Evolutionary conservation across 768 basidiomycete genomes (phyloP).

Genomic region (Hirschioporus abietinus): DNA sequence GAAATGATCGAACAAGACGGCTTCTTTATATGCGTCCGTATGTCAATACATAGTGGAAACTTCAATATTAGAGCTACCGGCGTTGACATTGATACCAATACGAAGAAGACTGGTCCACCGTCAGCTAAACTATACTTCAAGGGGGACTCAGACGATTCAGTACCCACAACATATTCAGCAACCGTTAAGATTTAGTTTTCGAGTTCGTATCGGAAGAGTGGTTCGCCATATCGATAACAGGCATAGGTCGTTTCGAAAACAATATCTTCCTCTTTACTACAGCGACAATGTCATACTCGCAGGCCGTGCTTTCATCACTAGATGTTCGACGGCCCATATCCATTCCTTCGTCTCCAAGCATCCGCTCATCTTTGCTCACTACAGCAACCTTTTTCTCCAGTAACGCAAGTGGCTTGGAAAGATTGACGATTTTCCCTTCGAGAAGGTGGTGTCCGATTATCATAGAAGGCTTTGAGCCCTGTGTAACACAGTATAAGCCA

Average conservation of each 20-base stretch:
- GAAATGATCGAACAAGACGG: too few species aligned
- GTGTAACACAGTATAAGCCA: conserved; percentile 21
- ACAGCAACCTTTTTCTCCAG: conserved; percentile 31
- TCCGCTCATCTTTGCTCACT: conserved; percentile 19
- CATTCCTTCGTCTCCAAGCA: conserved; percentile 14
- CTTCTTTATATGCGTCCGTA: too few species aligned
- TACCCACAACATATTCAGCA: neutral
- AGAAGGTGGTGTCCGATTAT: conserved; percentile 85
- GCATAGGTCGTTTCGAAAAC: conserved; percentile 81
- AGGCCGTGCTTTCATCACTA: conserved; percentile 10
- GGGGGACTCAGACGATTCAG: neutral
- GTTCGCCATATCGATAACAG: conserved; percentile 29
- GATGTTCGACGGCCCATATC: conserved; percentile 22
- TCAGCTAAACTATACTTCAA: neutral
- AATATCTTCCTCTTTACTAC: conserved; percentile 78
- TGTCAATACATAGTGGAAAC: too few species aligned
- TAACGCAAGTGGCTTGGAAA: conserved; percentile 81
- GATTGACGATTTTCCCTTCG: conserved; percentile 73
- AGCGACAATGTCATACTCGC: conserved; percentile 58
- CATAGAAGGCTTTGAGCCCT: conserved; percentile 55
- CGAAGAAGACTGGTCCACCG: neutral
- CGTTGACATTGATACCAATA: too few species aligned
- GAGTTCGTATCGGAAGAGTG: neutral
- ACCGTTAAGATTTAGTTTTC: neutral
- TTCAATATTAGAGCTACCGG: too few species aligned